These are phyloP conservation scores for Saccharomycopsis capsularis DNA, from an alignment of 805 yeast species.

Conservation along the genomic window DNA sequence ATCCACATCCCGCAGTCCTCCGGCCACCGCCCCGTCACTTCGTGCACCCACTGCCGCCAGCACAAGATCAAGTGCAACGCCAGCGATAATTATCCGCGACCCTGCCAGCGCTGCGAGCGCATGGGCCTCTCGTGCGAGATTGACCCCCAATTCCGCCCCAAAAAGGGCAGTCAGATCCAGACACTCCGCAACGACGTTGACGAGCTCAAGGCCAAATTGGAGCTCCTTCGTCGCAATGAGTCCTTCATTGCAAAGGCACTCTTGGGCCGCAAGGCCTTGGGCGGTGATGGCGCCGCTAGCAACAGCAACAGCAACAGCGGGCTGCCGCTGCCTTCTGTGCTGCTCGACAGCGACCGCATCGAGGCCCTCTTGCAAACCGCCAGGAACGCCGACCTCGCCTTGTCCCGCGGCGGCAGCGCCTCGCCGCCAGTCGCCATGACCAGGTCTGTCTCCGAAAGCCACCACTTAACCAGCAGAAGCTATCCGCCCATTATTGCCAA, in stretches of 20 bases:
- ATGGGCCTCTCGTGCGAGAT: conserved; percentile 79
- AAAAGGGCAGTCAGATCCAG: conserved; percentile 87
- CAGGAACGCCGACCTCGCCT: not conserved
- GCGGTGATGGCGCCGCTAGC: not conserved
- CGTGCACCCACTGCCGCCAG: conserved; percentile 91
- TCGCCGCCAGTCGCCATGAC: conserved; percentile 1
- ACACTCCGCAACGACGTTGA: conserved; percentile 78
- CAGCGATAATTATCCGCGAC: conserved; percentile 67
- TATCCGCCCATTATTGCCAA: conserved; percentile 28
- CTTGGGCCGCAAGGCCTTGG: conserved; percentile 24
- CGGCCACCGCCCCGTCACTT: conserved; percentile 81
- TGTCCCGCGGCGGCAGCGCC: not conserved
- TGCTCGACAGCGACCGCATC: not conserved
- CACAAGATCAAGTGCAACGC: conserved; percentile 94
- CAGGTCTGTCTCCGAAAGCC: conserved; percentile 5
- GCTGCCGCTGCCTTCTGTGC: too few relatives aligned
- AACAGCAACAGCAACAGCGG: not conserved
- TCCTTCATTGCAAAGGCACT: conserved; percentile 59
- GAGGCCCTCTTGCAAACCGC: not conserved
- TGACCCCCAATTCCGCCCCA: conserved; percentile 86
- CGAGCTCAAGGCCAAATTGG: conserved; percentile 67
- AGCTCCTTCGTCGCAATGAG: conserved; percentile 58
- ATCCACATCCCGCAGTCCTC: conserved; percentile 27
- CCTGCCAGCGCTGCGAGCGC: conserved; percentile 77
- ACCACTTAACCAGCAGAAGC: not conserved